phyloP scores from a whole-genome alignment of 257 asterid species.

The Scutellaria galericulata region DNA sequence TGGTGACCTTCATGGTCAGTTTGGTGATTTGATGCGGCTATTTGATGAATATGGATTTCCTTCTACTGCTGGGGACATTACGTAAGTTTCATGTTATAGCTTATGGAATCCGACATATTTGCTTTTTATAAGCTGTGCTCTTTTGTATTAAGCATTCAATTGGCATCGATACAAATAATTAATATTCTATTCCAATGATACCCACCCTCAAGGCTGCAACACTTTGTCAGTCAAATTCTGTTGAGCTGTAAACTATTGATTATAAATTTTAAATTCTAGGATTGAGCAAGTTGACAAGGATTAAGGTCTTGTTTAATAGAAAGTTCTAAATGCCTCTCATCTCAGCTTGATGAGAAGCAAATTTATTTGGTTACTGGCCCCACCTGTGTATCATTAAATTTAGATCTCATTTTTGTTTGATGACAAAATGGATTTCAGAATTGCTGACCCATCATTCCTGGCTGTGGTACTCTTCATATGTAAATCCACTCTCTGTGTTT shows the following conservation, averaged over 20 bases:
- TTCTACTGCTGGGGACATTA: constrained; percentile 97
- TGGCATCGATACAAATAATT: neutral
- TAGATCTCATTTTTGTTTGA: constrained; percentile 1
- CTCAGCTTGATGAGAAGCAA: neutral
- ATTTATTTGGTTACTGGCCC: neutral
- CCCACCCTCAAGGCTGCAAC: constrained; percentile 11
- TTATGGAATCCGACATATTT: constrained; percentile 19
- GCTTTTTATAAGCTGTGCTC: constrained; percentile 17
- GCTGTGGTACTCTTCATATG: neutral
- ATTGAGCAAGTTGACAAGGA: constrained; percentile 9
- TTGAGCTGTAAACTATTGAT: constrained; percentile 22
- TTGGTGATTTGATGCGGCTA: constrained; percentile 96
- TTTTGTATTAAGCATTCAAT: constrained; percentile 12
- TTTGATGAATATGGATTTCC: constrained; percentile 99
- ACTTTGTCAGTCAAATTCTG: neutral
- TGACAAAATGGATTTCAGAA: neutral
- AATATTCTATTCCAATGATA: constrained; percentile 8
- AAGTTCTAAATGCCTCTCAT: constrained; percentile 5
- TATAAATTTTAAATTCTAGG: neutral
- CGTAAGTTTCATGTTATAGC: constrained; percentile 61
- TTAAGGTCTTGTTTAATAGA: neutral
- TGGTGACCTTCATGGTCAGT: constrained; percentile 99
- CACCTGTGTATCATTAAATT: neutral
- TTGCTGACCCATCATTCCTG: neutral
- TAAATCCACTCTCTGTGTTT: neutral